phyloP scores from a whole-genome alignment of 805 yeast species.

The Schizosaccharomyces japonicus region DNA sequence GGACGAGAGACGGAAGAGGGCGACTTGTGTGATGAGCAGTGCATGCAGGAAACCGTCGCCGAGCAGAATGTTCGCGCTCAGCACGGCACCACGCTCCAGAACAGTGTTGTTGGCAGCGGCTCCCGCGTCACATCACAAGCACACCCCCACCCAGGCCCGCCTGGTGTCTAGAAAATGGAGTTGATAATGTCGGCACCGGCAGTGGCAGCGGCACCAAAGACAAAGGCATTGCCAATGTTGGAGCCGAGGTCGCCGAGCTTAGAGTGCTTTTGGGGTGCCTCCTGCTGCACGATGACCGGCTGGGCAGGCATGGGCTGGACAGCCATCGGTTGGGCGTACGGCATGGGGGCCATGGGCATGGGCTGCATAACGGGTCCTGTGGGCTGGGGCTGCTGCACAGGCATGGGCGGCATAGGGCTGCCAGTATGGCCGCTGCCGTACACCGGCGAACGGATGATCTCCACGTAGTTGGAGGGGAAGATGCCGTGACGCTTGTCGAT shows the following conservation, averaged over 20 bases:
- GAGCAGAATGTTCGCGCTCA: too few species aligned
- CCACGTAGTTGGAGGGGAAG: constrained; percentile 76
- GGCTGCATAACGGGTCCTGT: constrained; percentile 7
- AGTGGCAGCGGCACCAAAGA: constrained; percentile 85
- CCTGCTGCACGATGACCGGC: constrained; percentile 4
- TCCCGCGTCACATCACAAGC: too few species aligned
- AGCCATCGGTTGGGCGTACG: constrained; percentile 9
- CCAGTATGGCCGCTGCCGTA: neutral
- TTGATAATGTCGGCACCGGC: constrained; percentile 65
- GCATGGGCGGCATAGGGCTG: constrained; percentile 7
- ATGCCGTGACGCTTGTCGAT: constrained; percentile 39
- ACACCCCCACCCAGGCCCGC: too few species aligned
- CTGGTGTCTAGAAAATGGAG: constrained; percentile 29
- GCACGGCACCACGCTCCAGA: too few species aligned
- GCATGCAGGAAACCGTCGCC: too few species aligned
- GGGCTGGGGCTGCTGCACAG: constrained; percentile 8
- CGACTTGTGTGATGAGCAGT: too few species aligned
- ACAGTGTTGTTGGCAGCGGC: too few species aligned
- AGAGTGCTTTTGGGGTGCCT: constrained; percentile 13
- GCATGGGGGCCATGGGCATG: constrained; percentile 7
- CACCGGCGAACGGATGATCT: constrained; percentile 12
- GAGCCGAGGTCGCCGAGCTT: constrained; percentile 42
- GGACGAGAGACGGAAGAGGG: too few species aligned
- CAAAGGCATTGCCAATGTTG: constrained; percentile 52
- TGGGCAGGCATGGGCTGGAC: constrained; percentile 9